Evolutionary conservation across 106 monocot genomes (phyloP).

Genomic region (Narthecium ossifragum): DNA sequence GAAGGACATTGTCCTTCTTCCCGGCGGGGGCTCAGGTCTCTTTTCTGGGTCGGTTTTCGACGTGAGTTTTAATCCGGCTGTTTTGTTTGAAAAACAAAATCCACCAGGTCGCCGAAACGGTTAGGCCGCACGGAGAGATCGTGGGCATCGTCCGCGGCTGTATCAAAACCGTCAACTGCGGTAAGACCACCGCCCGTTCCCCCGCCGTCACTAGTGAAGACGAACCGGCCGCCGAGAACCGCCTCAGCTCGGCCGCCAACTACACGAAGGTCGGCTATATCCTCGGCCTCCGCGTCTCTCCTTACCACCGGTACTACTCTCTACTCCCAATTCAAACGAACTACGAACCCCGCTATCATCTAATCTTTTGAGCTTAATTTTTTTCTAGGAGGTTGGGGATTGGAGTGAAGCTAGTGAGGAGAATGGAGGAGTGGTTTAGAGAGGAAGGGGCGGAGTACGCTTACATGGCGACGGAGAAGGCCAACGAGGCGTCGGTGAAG

Average conservation of each 20-base stretch:
- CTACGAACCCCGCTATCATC: no score
- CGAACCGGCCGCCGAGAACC: not conserved
- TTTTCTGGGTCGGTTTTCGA: no score
- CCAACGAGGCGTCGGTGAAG: constrained; percentile 52
- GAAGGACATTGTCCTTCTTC: not conserved
- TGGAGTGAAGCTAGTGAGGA: constrained; percentile 37
- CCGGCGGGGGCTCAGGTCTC: no score
- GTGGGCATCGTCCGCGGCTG: constrained; percentile 68
- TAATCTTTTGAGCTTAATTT: no score
- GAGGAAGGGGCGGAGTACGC: constrained; percentile 60
- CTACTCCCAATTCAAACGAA: not conserved
- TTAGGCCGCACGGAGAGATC: constrained; percentile 26
- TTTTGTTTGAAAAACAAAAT: no score
- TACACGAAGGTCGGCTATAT: constrained; percentile 53
- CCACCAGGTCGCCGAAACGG: constrained; percentile 63
- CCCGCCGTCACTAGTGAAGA: not conserved
- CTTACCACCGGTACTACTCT: constrained; percentile 37
- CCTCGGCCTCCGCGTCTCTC: constrained; percentile 71
- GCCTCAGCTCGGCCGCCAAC: constrained; percentile 11
- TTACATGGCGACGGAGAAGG: constrained; percentile 77
- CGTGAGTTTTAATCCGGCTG: no score
- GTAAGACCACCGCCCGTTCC: constrained; percentile 26
- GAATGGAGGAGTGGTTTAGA: constrained; percentile 63
- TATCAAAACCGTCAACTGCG: constrained; percentile 64
- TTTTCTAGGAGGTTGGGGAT: constrained; percentile 50